phyloP scores from a whole-genome alignment of 2,329 filamentous ascomycete genomes.

The Clathrospora elynae region DNA sequence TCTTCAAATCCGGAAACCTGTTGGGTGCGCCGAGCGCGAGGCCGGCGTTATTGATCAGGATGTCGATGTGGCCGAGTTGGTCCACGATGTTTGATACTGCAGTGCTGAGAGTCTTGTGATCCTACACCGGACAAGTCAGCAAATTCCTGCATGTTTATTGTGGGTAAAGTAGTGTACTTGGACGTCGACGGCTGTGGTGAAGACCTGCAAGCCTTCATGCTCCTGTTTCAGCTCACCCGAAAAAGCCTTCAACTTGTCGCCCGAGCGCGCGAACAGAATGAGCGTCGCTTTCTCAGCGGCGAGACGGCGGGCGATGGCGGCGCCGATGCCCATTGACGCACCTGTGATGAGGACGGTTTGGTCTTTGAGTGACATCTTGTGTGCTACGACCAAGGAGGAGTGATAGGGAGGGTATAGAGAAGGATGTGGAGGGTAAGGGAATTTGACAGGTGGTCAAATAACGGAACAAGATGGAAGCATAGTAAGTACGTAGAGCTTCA shows the following conservation, averaged over 20 bases:
- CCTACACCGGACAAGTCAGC: too few relatives aligned
- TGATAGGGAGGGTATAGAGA: background rate
- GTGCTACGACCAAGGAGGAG: background rate
- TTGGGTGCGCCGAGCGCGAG: constrained; percentile 55
- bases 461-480: too few relatives aligned
- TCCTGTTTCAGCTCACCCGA: constrained; percentile 21
- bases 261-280: constrained; percentile 52
- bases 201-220: constrained; percentile 26
- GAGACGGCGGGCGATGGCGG: constrained; percentile 50
- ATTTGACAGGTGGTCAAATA: background rate
- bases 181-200: constrained; percentile 43
- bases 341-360: constrained; percentile 44
- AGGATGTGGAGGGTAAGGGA: background rate
- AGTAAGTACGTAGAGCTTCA: too few relatives aligned
- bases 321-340: constrained; percentile 57
- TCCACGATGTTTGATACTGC: constrained; percentile 27
- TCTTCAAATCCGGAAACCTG: constrained; percentile 50
- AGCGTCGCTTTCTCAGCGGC: constrained; percentile 50
- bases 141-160: too few relatives aligned
- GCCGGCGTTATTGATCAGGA: constrained; percentile 57
- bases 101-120: constrained; percentile 37
- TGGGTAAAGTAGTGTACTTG: too few relatives aligned
- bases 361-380: constrained; percentile 33
- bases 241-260: constrained; percentile 32
- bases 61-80: constrained; percentile 49